A percentile compares a stretch with the other conserved stretches of the same genome.
These are phyloP conservation scores for Cardamine resedifolia DNA, from an alignment of 345 rosid genomes.

Conservation along the genomic window DNA sequence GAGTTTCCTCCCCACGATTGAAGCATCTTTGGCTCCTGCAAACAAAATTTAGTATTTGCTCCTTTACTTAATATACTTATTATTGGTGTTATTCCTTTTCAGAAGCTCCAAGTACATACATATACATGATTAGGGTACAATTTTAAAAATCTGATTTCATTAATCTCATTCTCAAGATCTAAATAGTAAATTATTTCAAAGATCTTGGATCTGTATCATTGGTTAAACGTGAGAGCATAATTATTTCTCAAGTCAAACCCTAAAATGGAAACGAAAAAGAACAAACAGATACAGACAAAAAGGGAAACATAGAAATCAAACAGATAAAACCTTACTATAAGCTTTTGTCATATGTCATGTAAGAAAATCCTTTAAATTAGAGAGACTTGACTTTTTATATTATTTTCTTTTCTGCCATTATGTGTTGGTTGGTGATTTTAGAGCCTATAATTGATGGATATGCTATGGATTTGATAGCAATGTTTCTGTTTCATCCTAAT, in stretches of 20 bases:
- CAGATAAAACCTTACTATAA: too few species aligned
- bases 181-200: background rate
- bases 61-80: background rate
- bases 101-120: slow-evolving; percentile 13
- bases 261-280: slow-evolving; percentile 16
- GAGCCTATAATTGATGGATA: slow-evolving; percentile 21
- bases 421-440: slow-evolving; percentile 25
- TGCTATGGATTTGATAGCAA: slow-evolving; percentile 24
- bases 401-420: slow-evolving; percentile 5
- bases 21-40: slow-evolving; percentile 24
- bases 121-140: background rate
- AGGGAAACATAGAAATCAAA: background rate
- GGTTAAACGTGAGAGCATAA: slow-evolving; percentile 25
- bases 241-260: slow-evolving; percentile 25
- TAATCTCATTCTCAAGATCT: slow-evolving; percentile 24
- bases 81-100: slow-evolving; percentile 1
- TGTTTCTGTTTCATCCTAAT: slow-evolving; percentile 7
- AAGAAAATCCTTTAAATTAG: slow-evolving; percentile 1
- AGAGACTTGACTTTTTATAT: slow-evolving; percentile 1
- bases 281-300: slow-evolving; percentile 29
- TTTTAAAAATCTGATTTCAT: background rate
- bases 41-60: background rate
- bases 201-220: slow-evolving; percentile 6
- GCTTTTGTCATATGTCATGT: slow-evolving; percentile 14
- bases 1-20: slow-evolving; percentile 5